Base-by-base conservation (phyloP, 495 filamentous ascomycete genomes). In the Aspergillus affinis region DNA sequence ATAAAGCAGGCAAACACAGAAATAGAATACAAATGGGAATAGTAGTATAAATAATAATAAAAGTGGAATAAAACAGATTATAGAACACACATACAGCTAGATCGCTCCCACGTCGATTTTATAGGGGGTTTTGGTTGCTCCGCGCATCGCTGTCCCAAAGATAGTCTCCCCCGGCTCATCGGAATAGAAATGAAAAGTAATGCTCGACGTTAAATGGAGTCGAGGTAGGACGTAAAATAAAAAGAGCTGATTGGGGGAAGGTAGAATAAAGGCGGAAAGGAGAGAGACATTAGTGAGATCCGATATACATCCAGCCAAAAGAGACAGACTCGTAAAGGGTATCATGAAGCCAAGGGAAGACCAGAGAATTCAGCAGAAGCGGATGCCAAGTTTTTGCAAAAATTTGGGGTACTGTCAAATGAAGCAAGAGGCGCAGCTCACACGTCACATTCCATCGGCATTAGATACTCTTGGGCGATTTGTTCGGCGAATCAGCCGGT, bases 291-390 rank as follows among this genome's bases (percentile, higher is more conserved):
- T 62, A 66, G 55, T 59, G 61, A 62, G 13, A 63, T 65, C 64
- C 58, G 62, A 66, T 67, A 63, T 65, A 67, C 56, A 65, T 71
- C 68, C 68, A 70, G 69, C 67, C 72, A 71, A 69, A 71, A 64
- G 70, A 72, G 66, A 68, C 36, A 68, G 67, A 72, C 58, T 69
- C 65, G 67, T 67, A 69, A 75, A 75, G 76, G 76, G 76, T 78
- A 78, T 78, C 74, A 77, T 75, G 71, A 71, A 70, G 70, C 71
- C 68, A 69, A 72, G 55, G 64, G 58, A 66, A 69, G 68, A 71
- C 67, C 64, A 67, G 66, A 70, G 53, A 61, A 69, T 61, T 61
- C 65, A 66, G 69, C 62, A 64, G 62, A 54, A 58, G 56, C 6
- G 46, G 57, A 19, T 20, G 49, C 54, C 48, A 48, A 12, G 54